Conservation (phyloP, 306 rosid genomes). For the Castanopsis chinensis region DNA sequence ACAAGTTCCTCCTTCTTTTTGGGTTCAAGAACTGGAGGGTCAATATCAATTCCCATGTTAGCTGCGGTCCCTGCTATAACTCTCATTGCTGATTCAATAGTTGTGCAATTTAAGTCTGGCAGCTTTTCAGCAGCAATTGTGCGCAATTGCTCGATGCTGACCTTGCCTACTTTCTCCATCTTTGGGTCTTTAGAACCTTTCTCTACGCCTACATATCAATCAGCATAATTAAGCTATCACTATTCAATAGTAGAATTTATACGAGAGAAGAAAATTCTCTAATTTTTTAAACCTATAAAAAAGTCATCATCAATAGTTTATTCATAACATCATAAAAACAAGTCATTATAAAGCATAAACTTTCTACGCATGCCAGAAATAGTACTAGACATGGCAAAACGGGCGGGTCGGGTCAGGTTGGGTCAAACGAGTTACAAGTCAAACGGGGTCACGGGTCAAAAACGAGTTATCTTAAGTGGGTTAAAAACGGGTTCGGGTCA, state of each 20-base stretch:
- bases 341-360: background rate
- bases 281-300: background rate
- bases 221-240: background rate
- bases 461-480: no score
- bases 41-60: constrained; percentile 96
- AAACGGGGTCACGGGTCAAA: no score
- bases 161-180: constrained; percentile 72
- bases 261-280: background rate
- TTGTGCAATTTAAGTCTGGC: constrained; percentile 90
- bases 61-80: constrained; percentile 98
- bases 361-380: background rate
- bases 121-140: constrained; percentile 86
- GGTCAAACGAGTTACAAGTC: no score
- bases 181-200: constrained; percentile 93
- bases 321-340: background rate
- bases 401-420: no score
- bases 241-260: background rate
- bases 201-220: constrained; percentile 65
- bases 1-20: constrained; percentile 59
- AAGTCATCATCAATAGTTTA: background rate
- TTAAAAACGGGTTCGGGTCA: no score
- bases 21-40: constrained; percentile 86
- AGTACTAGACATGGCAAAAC: no score
- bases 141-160: constrained; percentile 82
- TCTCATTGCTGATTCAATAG: constrained; percentile 91